Conservation (phyloP, 2,329 filamentous ascomycete species). For the Penicillium italicum region DNA sequence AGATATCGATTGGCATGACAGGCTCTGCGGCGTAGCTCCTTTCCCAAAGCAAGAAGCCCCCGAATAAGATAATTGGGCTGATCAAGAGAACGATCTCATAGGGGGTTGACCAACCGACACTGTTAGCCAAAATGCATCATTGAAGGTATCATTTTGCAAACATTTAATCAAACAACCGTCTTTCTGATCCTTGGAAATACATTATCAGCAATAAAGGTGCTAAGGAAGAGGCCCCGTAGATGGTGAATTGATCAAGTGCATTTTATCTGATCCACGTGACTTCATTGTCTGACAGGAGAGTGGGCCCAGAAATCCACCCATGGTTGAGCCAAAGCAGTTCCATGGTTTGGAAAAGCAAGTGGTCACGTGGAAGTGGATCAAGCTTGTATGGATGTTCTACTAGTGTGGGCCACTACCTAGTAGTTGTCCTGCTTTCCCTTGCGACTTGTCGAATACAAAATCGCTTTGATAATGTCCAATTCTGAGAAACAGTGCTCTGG, state of each 20-base stretch:
- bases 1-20: conserved; percentile 49
- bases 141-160: not conserved
- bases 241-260: no score
- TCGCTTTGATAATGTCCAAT: not conserved
- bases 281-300: not conserved
- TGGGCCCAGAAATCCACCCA: not conserved
- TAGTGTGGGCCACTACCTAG: no score
- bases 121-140: not conserved
- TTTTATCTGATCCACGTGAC: not conserved
- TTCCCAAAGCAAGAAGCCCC: conserved; percentile 43
- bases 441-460: not conserved
- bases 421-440: not conserved
- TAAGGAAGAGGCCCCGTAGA: not conserved
- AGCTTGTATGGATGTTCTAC: not conserved
- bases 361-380: not conserved
- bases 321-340: not conserved
- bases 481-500: conserved; percentile 57
- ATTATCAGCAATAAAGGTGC: not conserved
- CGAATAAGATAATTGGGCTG: conserved; percentile 36
- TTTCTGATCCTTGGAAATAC: not conserved
- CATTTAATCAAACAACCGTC: not conserved
- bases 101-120: conserved; percentile 45
- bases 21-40: conserved; percentile 38
- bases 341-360: not conserved
- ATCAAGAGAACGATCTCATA: conserved; percentile 44